A percentile compares a stretch with the other conserved stretches of the same genome.
These are phyloP conservation scores for Daldinia decipiens DNA, from an alignment of 495 filamentous ascomycete genomes.

Conservation along the genomic window DNA sequence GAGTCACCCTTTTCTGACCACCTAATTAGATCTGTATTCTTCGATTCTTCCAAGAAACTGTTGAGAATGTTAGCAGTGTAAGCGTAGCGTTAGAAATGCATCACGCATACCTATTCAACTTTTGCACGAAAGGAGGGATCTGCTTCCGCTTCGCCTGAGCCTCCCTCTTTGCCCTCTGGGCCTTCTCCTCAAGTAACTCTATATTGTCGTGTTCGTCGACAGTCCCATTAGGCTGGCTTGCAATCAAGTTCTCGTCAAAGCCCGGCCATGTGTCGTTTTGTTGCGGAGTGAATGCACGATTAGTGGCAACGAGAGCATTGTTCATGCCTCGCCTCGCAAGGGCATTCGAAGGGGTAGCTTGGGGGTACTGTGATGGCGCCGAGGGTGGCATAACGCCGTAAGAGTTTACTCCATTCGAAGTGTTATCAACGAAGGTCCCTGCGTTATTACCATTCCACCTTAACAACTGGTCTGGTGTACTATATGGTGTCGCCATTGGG, in stretches of 20 bases:
- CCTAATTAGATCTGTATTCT: constrained; percentile 93
- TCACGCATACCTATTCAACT: constrained; percentile 86
- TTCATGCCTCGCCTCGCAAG: constrained; percentile 72
- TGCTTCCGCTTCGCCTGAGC: constrained; percentile 87
- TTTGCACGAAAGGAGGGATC: constrained; percentile 98
- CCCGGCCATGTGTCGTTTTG: constrained; percentile 57
- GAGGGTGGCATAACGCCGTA: constrained; percentile 58
- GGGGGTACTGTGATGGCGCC: constrained; percentile 54
- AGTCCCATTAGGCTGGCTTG: constrained; percentile 49
- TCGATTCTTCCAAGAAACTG: constrained; percentile 91
- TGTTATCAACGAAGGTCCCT: constrained; percentile 50
- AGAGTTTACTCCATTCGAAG: constrained; percentile 48
- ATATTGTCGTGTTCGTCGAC: constrained; percentile 73
- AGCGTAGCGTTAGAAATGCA: background rate
- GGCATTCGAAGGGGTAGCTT: constrained; percentile 65
- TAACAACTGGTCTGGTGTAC: constrained; percentile 53
- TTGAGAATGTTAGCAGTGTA: constrained; percentile 14
- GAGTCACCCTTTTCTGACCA: constrained; percentile 97
- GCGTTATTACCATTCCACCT: constrained; percentile 54
- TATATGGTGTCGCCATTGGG: constrained; percentile 58
- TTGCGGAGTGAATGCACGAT: constrained; percentile 56
- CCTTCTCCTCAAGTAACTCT: constrained; percentile 79
- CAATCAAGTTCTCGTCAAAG: constrained; percentile 57
- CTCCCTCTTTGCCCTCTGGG: constrained; percentile 79
- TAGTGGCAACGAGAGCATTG: constrained; percentile 66